Base-by-base conservation (phyloP, 305 asterid species). In the Fraxinus angustifolia region DNA sequence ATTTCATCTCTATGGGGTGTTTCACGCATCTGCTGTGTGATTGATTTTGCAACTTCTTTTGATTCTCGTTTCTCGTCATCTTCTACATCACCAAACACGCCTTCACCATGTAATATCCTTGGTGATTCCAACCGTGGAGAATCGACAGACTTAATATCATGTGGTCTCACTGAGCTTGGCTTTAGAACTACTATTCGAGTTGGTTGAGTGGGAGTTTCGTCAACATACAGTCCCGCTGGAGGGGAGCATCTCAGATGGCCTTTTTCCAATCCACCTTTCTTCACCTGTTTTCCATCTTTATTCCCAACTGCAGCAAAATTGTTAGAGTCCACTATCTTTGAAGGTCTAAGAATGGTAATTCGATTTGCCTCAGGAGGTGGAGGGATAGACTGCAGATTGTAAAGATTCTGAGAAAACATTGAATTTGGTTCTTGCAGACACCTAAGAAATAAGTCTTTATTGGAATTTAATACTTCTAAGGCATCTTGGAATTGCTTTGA, bases 131-230 rank as follows among this genome's bases (percentile, higher is more conserved):
- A 85, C 71, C 85, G 91, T 26, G 94, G 92, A 72, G 94, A 92
- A 77, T 79, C 88, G 65, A 77, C 83, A 56, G 88, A 88, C 86
- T 87, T 89, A 62, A 83, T 84, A 67, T 89, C 89, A 42, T 50
- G 90, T 78, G 87, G 82, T 79, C 87, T 94, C 38, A 87, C 90
- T 53, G 91, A 86, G 90, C 91, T 92, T 71, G 99, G 98, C 83
- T 96, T 94, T 62, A 96, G 91, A 84, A 96, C 98, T 70, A 96
- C 99, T 79, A 96, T 96, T 77, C 98, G 92, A 12, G 98, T 96
- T 33, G 98, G 94, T 84, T 89, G 97, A 82, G 90, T 40, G 38
- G 88, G 74, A 83, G 60, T 85, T 65, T 88, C 91, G 82, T 87
- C 89, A 78, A 80, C 73, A 75, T 89, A 87, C 93, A 92, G 85